phyloP scores from a whole-genome alignment of 345 rosid genomes.

The Angophora floribunda region DNA sequence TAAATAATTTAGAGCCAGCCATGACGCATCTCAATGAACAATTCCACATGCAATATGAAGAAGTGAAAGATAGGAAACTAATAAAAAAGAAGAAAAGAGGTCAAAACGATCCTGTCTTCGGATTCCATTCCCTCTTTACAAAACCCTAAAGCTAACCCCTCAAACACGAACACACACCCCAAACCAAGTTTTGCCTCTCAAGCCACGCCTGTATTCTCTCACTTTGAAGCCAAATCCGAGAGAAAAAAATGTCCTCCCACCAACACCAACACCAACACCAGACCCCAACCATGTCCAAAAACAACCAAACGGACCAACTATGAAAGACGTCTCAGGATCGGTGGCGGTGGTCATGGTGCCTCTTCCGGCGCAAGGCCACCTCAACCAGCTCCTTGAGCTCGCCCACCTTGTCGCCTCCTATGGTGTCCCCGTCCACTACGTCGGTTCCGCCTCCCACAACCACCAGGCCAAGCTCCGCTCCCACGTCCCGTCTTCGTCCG shows the following conservation, averaged over 20 bases:
- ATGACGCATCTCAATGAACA: background rate
- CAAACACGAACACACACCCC: background rate
- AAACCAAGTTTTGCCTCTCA: background rate
- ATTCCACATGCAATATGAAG: background rate
- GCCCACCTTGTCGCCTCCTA: background rate
- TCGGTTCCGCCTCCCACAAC: background rate
- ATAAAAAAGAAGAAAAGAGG: background rate
- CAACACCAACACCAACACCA: no score
- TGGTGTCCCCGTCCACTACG: background rate
- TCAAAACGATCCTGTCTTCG: background rate
- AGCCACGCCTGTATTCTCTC: background rate
- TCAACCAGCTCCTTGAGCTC: background rate
- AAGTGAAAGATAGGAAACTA: background rate
- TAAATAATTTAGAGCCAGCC: background rate
- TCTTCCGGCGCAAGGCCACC: constrained; percentile 4
- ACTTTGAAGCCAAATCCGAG: no score
- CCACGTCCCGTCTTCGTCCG: background rate
- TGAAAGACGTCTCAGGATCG: background rate
- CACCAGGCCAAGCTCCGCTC: background rate
- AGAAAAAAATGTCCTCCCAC: no score
- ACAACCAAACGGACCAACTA: background rate
- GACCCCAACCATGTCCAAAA: no score
- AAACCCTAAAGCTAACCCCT: background rate
- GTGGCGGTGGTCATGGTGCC: constrained; percentile 7
- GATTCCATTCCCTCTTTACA: background rate